Base-by-base conservation (phyloP, 179 eudicot species). In the Sideroxylon spinosum region DNA sequence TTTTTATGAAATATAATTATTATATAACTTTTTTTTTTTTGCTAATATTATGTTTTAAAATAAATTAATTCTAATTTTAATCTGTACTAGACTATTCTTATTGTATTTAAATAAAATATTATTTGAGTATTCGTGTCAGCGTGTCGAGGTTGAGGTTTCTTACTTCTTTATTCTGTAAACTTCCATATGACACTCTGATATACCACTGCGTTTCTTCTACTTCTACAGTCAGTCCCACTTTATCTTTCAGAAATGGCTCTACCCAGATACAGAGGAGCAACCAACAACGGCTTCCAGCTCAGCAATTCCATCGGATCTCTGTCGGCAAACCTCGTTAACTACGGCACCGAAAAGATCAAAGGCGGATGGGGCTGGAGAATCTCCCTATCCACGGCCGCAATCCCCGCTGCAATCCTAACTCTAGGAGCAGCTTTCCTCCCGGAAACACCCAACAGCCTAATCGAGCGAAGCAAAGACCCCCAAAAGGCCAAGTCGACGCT, bases 221-320 rank as follows among this genome's bases (percentile, higher is more conserved):
- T 55, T 55, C 9, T 12, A 9, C 6, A 63, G 68, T 25, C 44
- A 23, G 19, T 44, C 23, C 73, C 55, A 69, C 25, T 69, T 3
- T 69, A 69, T 19, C 55, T 48, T 9, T 69, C 73, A 13, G 73
- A 69, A 69, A 69, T 69, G 73, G 73, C 73, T 19, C 55, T n/a
- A 44, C 22, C 73, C 25, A 48, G 5, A 19, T 17, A 69, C 26
- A 69, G 53, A 69, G 53, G 55, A 7, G 55, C 73, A 14, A 32
- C 44, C 6, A 69, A 19, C 22, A 68, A 17, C 8, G 73, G 73
- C 73, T 69, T 69, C 73, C 73, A 69, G 25, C 7, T 69, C 2
- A 32, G 55, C 26, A 10, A 37, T n/a, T 9, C 11, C 11, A 69
- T 44, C 0, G 73, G 73, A 4, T 17, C 12, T 19, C 55, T 69